These are phyloP conservation scores for Beauveria asiatica DNA, from an alignment of 2,329 filamentous ascomycete genomes.

Conservation along the genomic window DNA sequence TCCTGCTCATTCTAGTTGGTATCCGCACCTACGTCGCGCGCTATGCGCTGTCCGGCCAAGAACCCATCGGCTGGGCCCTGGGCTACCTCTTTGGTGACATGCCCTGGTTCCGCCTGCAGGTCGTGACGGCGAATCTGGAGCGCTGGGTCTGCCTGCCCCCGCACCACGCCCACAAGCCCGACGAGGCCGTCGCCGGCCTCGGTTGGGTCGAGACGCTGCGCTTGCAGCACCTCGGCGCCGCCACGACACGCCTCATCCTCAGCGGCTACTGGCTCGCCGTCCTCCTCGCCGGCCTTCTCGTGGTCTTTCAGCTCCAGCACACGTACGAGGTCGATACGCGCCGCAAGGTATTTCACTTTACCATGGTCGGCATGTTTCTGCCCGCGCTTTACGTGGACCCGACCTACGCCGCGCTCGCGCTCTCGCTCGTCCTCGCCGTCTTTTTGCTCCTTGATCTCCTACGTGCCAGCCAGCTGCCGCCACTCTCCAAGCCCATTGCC, in stretches of 20 bases:
- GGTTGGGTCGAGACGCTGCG: constrained; percentile 62
- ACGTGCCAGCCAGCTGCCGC: constrained; percentile 83
- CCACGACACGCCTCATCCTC: constrained; percentile 73
- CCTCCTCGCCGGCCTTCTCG: constrained; percentile 60
- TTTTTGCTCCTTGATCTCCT: constrained; percentile 87
- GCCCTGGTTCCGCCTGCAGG: constrained; percentile 59
- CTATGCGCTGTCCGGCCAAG: constrained; percentile 59
- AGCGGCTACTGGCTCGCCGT: constrained; percentile 65
- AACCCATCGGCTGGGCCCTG: constrained; percentile 88
- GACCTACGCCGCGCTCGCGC: constrained; percentile 67
- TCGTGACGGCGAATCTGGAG: constrained; percentile 60
- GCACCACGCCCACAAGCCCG: constrained; percentile 20
- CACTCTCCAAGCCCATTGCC: constrained; percentile 77
- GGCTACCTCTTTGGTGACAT: constrained; percentile 82
- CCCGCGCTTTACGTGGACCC: constrained; percentile 84
- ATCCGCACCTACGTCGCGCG: constrained; percentile 61
- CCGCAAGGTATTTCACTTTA: constrained; percentile 95
- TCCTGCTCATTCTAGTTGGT: constrained; percentile 58
- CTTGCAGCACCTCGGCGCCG: constrained; percentile 56
- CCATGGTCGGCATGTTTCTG: constrained; percentile 94
- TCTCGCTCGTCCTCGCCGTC: constrained; percentile 70
- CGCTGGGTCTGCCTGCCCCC: constrained; percentile 67
- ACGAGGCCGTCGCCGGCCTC: constrained; percentile 32
- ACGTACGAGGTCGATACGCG: constrained; percentile 90
- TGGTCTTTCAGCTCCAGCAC: constrained; percentile 66